These are phyloP conservation scores for Trichoderma harzianum DNA, from an alignment of 2,329 filamentous ascomycete genomes.

Conservation along the genomic window DNA sequence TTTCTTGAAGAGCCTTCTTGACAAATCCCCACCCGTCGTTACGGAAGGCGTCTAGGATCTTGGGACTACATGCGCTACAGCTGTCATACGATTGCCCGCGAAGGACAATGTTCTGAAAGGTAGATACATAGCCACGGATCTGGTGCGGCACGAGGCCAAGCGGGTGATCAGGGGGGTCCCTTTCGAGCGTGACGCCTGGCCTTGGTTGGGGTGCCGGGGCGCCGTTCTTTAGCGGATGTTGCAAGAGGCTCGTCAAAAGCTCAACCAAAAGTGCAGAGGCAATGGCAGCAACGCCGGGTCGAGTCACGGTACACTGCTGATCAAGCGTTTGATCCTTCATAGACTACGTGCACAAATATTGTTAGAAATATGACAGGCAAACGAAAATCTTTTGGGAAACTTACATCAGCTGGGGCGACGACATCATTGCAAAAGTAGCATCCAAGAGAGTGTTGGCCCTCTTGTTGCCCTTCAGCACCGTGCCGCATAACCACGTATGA, in stretches of 20 bases:
- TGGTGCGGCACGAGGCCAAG: conserved; percentile 74
- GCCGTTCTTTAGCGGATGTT: conserved; percentile 71
- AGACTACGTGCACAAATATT: conserved; percentile 53
- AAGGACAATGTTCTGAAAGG: conserved; percentile 70
- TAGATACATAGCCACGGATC: conserved; percentile 72
- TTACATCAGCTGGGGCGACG: conserved; percentile 86
- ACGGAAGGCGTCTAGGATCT: conserved; percentile 65
- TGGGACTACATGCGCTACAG: conserved; percentile 75
- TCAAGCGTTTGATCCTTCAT: conserved; percentile 93
- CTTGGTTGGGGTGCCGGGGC: conserved; percentile 54
- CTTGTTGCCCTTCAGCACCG: conserved; percentile 60
- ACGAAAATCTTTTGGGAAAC: conserved; percentile 32
- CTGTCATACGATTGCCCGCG: conserved; percentile 72
- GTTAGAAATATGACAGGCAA: not conserved
- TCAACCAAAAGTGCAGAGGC: conserved; percentile 90
- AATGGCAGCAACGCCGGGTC: conserved; percentile 87
- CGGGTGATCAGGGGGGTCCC: conserved; percentile 56
- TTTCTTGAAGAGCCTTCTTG: conserved; percentile 68
- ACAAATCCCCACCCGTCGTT: conserved; percentile 73
- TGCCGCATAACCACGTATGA: conserved; percentile 97
- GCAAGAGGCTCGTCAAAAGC: conserved; percentile 79
- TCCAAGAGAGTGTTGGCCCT: conserved; percentile 67
- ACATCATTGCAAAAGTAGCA: conserved; percentile 99
- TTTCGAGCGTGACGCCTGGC: conserved; percentile 44
- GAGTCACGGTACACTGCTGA: conserved; percentile 96